A percentile compares a stretch with the other conserved stretches of the same genome.
Conservation (phyloP, 2,329 filamentous ascomycete species). For the Xylaria arbuscula region DNA sequence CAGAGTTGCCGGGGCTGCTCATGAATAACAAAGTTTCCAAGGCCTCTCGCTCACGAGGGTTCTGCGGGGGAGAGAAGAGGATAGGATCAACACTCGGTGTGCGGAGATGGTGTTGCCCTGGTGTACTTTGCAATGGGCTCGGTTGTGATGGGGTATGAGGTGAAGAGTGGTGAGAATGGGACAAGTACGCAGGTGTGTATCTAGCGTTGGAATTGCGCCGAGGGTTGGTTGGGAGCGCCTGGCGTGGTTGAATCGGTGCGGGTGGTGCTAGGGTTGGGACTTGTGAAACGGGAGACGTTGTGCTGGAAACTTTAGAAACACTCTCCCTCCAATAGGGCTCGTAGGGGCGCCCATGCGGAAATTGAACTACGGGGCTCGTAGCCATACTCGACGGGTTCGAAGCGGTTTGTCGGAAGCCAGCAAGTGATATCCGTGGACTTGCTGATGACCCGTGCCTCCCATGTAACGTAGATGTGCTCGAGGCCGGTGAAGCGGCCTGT, state of each 20-base stretch:
- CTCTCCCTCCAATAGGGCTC: slow-evolving; percentile 60
- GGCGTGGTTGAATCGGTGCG: slow-evolving; percentile 64
- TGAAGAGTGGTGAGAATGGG: slow-evolving; percentile 61
- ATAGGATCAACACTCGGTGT: slow-evolving; percentile 62
- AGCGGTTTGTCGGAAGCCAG: slow-evolving; percentile 51
- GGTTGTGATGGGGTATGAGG: slow-evolving; percentile 55
- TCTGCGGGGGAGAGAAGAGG: slow-evolving; percentile 75
- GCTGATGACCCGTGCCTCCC: slow-evolving; percentile 62
- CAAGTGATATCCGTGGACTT: slow-evolving; percentile 62
- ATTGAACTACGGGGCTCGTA: slow-evolving; percentile 46
- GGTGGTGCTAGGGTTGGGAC: slow-evolving; percentile 62
- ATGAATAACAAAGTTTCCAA: slow-evolving; percentile 84
- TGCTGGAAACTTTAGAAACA: slow-evolving; percentile 51
- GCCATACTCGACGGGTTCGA: slow-evolving; percentile 45
- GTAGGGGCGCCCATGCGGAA: slow-evolving; percentile 51
- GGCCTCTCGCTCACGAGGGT: slow-evolving; percentile 80
- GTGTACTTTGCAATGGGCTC: slow-evolving; percentile 55
- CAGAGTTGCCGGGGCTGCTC: slow-evolving; percentile 80
- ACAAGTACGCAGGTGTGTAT: slow-evolving; percentile 62
- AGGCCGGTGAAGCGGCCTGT: slow-evolving; percentile 71
- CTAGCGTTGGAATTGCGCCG: slow-evolving; percentile 64
- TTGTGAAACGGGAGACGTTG: slow-evolving; percentile 53
- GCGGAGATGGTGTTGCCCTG: slow-evolving; percentile 50
- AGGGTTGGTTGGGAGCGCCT: slow-evolving; percentile 54
- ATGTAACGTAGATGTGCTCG: slow-evolving; percentile 67